A percentile compares a stretch with the other conserved stretches of the same genome.
Conservation (phyloP, 129 eudicot species). For the Scalesia atractyloides region DNA sequence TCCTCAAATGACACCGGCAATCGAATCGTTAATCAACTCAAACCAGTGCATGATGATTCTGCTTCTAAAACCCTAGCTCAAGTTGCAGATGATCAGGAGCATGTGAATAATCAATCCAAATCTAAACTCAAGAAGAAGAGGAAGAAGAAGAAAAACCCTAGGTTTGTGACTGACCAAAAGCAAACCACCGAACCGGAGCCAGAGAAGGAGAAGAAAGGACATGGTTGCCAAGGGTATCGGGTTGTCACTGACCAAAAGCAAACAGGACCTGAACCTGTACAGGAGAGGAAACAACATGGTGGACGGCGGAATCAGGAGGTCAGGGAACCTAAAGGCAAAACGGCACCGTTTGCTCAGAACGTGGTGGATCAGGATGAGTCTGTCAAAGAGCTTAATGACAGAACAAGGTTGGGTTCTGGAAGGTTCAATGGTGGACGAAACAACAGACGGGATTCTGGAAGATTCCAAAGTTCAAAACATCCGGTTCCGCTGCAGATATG, state of each 20-base stretch:
- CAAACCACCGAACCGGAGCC: neutral
- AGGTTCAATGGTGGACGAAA: too few relatives aligned
- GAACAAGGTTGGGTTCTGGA: too few relatives aligned
- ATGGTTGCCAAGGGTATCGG: neutral
- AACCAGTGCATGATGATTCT: neutral
- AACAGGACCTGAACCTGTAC: neutral
- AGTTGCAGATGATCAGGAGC: constrained; percentile 5
- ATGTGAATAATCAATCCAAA: neutral
- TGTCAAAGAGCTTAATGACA: neutral
- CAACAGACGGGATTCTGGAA: neutral
- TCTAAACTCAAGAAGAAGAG: neutral
- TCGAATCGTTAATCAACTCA: neutral
- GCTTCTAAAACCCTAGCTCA: neutral
- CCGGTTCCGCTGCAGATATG: constrained; percentile 1
- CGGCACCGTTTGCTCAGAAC: neutral
- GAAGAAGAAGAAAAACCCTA: constrained; percentile 15
- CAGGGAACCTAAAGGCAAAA: neutral
- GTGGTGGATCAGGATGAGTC: neutral
- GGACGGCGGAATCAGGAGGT: neutral
- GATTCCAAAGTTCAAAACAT: neutral
- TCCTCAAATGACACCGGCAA: neutral
- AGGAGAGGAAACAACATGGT: neutral
- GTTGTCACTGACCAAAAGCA: neutral
- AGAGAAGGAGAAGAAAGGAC: neutral
- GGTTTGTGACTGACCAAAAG: neutral